Percentiles rank a stretch among this genome's conserved stretches.
Conservation (phyloP, 176 grass and related monocot species). For the Dendrocalamus sinicus region DNA sequence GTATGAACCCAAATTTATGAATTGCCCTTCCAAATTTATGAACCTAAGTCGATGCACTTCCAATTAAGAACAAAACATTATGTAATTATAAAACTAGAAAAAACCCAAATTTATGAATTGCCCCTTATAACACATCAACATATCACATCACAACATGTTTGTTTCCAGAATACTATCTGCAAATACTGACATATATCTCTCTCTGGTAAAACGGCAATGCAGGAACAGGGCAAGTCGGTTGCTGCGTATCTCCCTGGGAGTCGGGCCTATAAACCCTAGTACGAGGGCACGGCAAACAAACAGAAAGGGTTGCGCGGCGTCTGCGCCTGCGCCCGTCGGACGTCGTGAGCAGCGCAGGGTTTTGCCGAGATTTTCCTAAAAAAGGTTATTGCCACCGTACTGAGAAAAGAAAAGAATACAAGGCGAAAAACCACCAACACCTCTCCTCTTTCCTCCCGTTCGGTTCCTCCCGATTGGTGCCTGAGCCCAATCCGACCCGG, state of each 20-base stretch:
- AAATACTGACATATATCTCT: no score
- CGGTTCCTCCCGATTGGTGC: slow-evolving; percentile 41
- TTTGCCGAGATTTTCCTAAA: slow-evolving; percentile 68
- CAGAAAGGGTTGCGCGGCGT: neutral
- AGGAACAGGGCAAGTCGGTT: slow-evolving; percentile 22
- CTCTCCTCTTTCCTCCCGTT: slow-evolving; percentile 18
- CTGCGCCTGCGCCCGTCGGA: neutral
- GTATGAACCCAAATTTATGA: no score
- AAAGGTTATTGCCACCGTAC: slow-evolving; percentile 49
- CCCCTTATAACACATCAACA: neutral
- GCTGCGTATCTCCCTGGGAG: slow-evolving; percentile 28
- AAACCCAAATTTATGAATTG: neutral
- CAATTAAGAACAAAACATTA: neutral
- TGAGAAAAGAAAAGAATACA: slow-evolving; percentile 53
- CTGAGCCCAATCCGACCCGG: slow-evolving; percentile 12
- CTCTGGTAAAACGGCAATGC: neutral
- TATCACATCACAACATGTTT: neutral
- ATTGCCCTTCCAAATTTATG: no score
- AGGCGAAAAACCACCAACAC: slow-evolving; percentile 44
- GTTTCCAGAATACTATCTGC: no score
- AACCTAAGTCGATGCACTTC: no score
- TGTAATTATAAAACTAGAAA: neutral
- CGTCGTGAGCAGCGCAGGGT: slow-evolving; percentile 51
- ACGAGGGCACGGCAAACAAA: neutral
- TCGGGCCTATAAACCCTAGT: slow-evolving; percentile 47